These are phyloP conservation scores for Globomyces sp. DNA, from an alignment of 371 early-diverging fungal genomes.

Conservation along the genomic window DNA sequence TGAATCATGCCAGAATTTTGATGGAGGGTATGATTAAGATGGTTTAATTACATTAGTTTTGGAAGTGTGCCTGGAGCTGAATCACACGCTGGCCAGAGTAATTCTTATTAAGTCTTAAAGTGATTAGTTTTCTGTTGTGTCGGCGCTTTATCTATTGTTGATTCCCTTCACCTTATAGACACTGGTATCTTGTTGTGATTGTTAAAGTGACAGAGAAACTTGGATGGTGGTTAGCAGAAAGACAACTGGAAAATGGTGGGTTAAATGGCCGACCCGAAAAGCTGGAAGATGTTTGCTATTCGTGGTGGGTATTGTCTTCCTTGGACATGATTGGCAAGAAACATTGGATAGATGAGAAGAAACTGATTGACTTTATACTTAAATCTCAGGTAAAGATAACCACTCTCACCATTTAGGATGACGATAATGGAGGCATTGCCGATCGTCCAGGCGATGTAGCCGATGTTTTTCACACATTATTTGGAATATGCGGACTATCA, in stretches of 20 bases:
- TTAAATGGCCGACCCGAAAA: constrained; percentile 97
- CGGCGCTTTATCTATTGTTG: constrained; percentile 78
- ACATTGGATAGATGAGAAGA: constrained; percentile 84
- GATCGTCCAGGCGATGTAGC: constrained; percentile 92
- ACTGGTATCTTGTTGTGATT: constrained; percentile 25
- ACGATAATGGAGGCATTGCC: constrained; percentile 90
- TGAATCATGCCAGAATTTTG: constrained; percentile 84
- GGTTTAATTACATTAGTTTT: constrained; percentile 27
- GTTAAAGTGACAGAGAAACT: constrained; percentile 40
- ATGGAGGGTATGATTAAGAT: constrained; percentile 74
- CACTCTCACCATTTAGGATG: constrained; percentile 51
- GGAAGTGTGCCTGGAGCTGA: constrained; percentile 93
- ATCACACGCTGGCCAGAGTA: constrained; percentile 85
- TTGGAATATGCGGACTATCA: constrained; percentile 91
- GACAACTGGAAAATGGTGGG: constrained; percentile 93
- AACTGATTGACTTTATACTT: constrained; percentile 78
- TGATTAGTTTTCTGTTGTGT: constrained; percentile 84
- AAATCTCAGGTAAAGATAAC: constrained; percentile 60
- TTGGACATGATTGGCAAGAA: constrained; percentile 78
- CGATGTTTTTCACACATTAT: constrained; percentile 96
- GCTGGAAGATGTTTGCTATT: constrained; percentile 98
- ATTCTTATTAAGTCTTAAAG: no score
- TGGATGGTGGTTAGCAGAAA: constrained; percentile 90
- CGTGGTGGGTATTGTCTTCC: constrained; percentile 98
- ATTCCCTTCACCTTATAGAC: constrained; percentile 72